phyloP scores from a whole-genome alignment of 2,329 filamentous ascomycete genomes.

The Neonectria hederae region DNA sequence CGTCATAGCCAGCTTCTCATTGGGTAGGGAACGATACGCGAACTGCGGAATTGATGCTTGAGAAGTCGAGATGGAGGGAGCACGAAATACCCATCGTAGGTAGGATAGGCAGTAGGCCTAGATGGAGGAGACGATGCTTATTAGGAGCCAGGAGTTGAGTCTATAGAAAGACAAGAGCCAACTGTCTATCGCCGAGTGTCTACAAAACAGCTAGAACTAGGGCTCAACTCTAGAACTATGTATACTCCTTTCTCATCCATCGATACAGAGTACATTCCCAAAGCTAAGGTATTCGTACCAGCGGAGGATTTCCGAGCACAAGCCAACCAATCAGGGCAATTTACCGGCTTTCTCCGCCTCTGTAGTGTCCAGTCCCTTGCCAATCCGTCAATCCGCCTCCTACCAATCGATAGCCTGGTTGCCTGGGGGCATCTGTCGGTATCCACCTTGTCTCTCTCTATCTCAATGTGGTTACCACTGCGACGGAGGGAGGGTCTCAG shows the following conservation, averaged over 20 bases:
- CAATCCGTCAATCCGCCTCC: background rate
- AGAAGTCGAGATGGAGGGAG: background rate
- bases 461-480: constrained; percentile 20
- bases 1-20: constrained; percentile 27
- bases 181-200: background rate
- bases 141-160: too few species aligned
- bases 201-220: background rate
- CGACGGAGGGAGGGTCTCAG: constrained; percentile 13
- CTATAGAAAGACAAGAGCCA: background rate
- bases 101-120: too few species aligned
- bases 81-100: background rate
- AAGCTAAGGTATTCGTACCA: background rate
- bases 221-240: too few species aligned
- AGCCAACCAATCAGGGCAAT: background rate
- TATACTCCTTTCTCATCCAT: too few species aligned
- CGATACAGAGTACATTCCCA: background rate
- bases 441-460: background rate
- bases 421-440: background rate
- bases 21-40: constrained; percentile 29
- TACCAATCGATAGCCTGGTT: background rate
- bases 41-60: constrained; percentile 8
- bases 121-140: too few species aligned
- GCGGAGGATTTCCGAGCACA: background rate
- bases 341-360: background rate
- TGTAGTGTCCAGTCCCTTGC: background rate